These are phyloP conservation scores for Teunomyces atbi DNA, from an alignment of 805 yeast species.

Conservation along the genomic window DNA sequence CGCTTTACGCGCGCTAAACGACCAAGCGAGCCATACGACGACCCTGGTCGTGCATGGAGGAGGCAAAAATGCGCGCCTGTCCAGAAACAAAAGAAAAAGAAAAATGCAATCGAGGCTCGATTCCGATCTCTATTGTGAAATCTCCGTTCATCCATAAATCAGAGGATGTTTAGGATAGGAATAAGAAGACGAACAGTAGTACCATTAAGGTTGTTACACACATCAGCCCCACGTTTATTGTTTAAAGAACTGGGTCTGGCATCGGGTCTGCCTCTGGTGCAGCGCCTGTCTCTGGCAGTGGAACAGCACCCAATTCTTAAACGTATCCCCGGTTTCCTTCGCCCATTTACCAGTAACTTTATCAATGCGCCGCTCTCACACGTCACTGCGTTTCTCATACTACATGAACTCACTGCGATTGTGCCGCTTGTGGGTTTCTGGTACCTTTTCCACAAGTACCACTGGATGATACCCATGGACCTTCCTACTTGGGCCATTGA, in stretches of 20 bases:
- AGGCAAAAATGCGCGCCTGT: too few relatives aligned
- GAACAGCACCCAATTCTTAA: conserved; percentile 24
- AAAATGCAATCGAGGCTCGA: not conserved
- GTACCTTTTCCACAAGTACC: conserved; percentile 58
- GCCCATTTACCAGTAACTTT: conserved; percentile 50
- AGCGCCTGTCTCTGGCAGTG: not conserved
- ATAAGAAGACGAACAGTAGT: not conserved
- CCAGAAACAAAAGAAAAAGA: too few relatives aligned
- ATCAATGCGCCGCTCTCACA: conserved; percentile 58
- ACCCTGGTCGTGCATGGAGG: not conserved
- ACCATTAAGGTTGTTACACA: not conserved
- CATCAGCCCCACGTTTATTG: not conserved
- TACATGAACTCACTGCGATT: conserved; percentile 76
- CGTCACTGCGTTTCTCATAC: conserved; percentile 59
- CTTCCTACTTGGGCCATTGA: conserved; percentile 60
- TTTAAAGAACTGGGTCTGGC: not conserved
- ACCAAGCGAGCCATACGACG: not conserved
- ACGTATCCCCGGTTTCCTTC: conserved; percentile 50
- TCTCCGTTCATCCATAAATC: not conserved
- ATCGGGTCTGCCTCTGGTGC: not conserved
- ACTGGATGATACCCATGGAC: conserved; percentile 52
- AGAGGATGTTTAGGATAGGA: not conserved
- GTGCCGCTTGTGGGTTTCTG: conserved; percentile 67
- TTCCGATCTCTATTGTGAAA: not conserved
- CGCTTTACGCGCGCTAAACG: not conserved